Base-by-base conservation (phyloP, 78 protist genomes). In the Capsaspora owczarzaki region DNA sequence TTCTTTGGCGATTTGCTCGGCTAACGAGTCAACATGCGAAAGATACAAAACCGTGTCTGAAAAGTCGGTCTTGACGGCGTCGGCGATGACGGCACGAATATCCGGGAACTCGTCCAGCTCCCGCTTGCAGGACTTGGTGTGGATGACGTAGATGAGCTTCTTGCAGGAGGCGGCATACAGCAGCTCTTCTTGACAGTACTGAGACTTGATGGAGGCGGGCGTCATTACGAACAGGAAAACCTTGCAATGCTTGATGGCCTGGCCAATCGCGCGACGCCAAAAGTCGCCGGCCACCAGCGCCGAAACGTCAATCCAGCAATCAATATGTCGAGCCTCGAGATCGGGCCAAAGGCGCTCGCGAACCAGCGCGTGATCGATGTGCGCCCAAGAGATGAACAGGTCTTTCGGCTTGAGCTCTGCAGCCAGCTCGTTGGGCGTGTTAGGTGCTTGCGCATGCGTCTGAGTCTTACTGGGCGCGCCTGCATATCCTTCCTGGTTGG, bases 371-470 rank as follows among this genome's bases (percentile, higher is more conserved):
- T 25, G 72, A 41, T 63, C 72, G 16, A 3, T 1, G 41, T 63
- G 72, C 41, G 72, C 72, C 72, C 72, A 63, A 25, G 33, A 22
- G 41, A 63, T 63, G 72, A 63, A 63, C 8, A 63, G 8, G n/a
- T 8, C 19, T 41, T 63, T 29, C 33, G 72, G 72, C 41, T 63
- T 25, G 8, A 2, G 43, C 40, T 29, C 43, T 35, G 35, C 72
- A 29, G 41, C 19, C 38, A 22, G 43, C 43, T 20, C 41, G 4
- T 3, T 35, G 41, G 42, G 37, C 69, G n/a, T 27, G 37, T 61
- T 27, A 20, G 43, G 56, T 16, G n/a, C 56, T 16, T 49, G 56
- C 56, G n/a, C 56, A 20, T 49, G 56, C n/a, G 16, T 10, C 56
- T 49, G 56, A 10, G n/a, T 49, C 56, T 16, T 20, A 16, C 16